A percentile compares a stretch with the other conserved stretches of the same genome.
These are phyloP conservation scores for Kuraishia piskuri DNA, from an alignment of 805 yeast genomes.

Conservation along the genomic window DNA sequence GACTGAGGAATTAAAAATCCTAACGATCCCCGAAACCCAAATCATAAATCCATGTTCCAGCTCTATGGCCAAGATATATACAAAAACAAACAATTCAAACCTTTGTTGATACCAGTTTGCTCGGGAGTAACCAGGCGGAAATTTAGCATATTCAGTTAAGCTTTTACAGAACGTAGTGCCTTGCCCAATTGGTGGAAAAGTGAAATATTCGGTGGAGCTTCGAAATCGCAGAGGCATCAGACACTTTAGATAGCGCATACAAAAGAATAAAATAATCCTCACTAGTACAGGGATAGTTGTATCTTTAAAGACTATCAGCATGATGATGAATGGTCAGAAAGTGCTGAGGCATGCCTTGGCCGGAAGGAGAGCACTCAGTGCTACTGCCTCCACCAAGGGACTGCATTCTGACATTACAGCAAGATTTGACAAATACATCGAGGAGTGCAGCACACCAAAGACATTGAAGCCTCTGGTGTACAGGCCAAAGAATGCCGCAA, in stretches of 20 bases:
- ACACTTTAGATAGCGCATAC: too few species aligned
- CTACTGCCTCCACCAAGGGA: neutral
- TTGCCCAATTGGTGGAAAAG: neutral
- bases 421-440: neutral
- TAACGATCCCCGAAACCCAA: too few species aligned
- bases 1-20: too few species aligned
- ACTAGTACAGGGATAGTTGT: too few species aligned
- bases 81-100: too few species aligned
- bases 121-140: too few species aligned
- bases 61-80: too few species aligned
- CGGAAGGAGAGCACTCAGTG: neutral
- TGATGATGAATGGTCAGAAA: neutral
- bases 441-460: conserved; percentile 4
- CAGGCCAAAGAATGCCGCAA: conserved; percentile 8
- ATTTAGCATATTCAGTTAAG: too few species aligned
- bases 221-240: neutral
- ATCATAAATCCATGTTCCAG: too few species aligned
- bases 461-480: conserved; percentile 6
- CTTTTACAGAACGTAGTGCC: neutral
- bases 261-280: too few species aligned
- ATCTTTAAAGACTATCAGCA: too few species aligned
- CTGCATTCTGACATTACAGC: neutral
- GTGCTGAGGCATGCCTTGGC: neutral
- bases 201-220: neutral
- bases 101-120: too few species aligned